phyloP scores from a whole-genome alignment of 306 rosid species.

The Rubus parviflorus region DNA sequence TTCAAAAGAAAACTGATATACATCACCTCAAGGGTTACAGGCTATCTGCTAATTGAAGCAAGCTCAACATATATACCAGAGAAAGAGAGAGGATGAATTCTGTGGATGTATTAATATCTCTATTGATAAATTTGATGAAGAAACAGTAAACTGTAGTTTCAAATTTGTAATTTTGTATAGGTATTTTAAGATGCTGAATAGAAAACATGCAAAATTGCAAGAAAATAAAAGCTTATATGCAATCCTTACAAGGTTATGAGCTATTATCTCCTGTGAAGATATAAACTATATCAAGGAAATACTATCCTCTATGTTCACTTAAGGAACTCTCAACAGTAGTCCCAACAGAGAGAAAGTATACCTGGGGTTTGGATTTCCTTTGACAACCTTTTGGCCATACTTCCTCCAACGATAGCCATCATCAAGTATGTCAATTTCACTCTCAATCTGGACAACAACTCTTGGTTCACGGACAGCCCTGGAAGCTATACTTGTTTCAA shows the following conservation, averaged over 20 bases:
- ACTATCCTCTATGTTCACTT: neutral
- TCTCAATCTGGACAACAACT: slow-evolving; percentile 83
- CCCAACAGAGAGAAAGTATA: slow-evolving; percentile 19
- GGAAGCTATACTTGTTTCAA: slow-evolving; percentile 51
- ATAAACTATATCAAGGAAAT: neutral
- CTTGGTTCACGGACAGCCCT: slow-evolving; percentile 78
- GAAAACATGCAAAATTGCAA: slow-evolving; percentile 1
- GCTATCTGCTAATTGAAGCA: neutral
- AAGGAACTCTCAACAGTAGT: too few relatives aligned
- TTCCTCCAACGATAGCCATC: slow-evolving; percentile 97
- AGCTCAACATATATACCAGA: neutral
- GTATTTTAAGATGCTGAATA: slow-evolving; percentile 6
- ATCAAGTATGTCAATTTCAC: slow-evolving; percentile 77
- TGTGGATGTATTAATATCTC: neutral
- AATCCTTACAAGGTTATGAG: neutral
- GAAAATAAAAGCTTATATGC: neutral
- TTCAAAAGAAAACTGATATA: too few relatives aligned
- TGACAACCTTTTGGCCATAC: slow-evolving; percentile 90
- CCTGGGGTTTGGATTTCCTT: slow-evolving; percentile 98
- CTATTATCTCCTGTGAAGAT: neutral
- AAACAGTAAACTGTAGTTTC: slow-evolving; percentile 23
- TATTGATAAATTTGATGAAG: slow-evolving; percentile 5
- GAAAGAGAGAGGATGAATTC: neutral
- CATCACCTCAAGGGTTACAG: too few relatives aligned
- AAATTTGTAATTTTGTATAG: slow-evolving; percentile 22